These are phyloP conservation scores for Phytophthora vignae DNA, from an alignment of 352 stramenopile species.

Conservation along the genomic window DNA sequence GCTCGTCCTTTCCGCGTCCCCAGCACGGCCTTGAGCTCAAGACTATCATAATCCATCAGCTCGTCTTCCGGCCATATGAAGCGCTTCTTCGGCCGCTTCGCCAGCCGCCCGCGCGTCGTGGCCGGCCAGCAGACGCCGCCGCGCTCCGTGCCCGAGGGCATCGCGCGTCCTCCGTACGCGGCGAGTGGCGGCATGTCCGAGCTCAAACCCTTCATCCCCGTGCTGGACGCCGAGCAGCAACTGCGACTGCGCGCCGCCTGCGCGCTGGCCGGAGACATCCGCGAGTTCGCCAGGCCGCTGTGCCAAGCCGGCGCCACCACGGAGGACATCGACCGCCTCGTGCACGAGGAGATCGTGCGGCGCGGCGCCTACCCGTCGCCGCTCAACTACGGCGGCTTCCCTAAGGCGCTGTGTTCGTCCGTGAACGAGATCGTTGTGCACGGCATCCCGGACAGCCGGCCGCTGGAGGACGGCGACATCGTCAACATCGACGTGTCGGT, in stretches of 20 bases:
- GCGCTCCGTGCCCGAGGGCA: constrained; percentile 58
- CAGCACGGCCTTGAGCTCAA: no score
- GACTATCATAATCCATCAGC: neutral
- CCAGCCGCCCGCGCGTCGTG: constrained; percentile 49
- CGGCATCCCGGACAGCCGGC: constrained; percentile 95
- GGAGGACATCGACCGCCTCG: constrained; percentile 93
- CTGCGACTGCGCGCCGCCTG: constrained; percentile 74
- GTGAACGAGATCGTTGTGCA: constrained; percentile 99
- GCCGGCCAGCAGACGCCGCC: constrained; percentile 58
- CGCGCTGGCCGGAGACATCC: constrained; percentile 78
- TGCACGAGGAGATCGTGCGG: constrained; percentile 93
- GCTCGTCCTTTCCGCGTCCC: constrained; percentile 10
- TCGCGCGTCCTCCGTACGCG: constrained; percentile 72
- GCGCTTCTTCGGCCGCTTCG: constrained; percentile 45
- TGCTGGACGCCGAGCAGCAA: constrained; percentile 76
- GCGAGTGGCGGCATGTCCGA: constrained; percentile 69
- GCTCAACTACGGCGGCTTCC: constrained; percentile 94
- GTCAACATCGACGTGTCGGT: constrained; percentile 98
- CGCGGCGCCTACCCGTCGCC: constrained; percentile 90
- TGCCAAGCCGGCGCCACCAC: constrained; percentile 90
- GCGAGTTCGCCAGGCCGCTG: constrained; percentile 77
- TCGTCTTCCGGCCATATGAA: constrained; percentile 22
- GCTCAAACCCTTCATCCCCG: constrained; percentile 79
- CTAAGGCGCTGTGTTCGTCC: constrained; percentile 95
- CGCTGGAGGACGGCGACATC: constrained; percentile 94